phyloP scores from a whole-genome alignment of 306 rosid genomes.

The Erythrophleum fordii region DNA sequence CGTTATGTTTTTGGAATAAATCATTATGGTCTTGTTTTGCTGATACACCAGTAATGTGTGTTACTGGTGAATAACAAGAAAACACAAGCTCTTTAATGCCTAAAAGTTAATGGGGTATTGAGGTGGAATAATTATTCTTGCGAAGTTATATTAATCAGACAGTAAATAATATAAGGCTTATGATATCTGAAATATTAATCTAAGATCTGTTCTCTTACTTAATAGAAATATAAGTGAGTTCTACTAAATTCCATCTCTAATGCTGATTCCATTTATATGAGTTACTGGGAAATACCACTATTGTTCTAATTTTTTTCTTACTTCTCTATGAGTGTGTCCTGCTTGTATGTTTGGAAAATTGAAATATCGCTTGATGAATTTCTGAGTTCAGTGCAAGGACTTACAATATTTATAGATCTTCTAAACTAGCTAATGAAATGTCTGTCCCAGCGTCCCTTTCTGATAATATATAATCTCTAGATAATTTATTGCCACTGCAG shows the following conservation, averaged over 20 bases:
- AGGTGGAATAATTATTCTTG: not conserved
- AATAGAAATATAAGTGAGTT: not conserved
- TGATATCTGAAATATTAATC: not conserved
- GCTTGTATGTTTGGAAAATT: not conserved
- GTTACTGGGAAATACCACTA: not conserved
- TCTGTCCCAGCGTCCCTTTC: not conserved
- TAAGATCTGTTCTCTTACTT: not conserved
- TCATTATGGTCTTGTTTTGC: not conserved
- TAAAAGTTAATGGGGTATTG: not conserved
- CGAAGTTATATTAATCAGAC: not conserved
- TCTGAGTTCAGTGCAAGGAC: conserved; percentile 5
- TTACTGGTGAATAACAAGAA: conserved; percentile 26
- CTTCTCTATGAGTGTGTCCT: not conserved
- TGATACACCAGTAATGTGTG: not conserved
- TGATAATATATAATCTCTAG: conserved; percentile 30
- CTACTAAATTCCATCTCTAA: not conserved
- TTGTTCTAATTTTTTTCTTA: not conserved
- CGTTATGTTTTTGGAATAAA: conserved; percentile 10
- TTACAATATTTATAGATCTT: conserved; percentile 8
- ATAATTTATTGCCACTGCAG: conserved; percentile 29
- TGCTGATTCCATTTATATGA: not conserved
- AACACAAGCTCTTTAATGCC: not conserved
- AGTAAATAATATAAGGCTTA: not conserved
- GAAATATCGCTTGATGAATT: conserved; percentile 10
- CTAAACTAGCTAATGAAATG: not conserved